Evolutionary conservation across 768 basidiomycete species (phyloP).

Genomic region (Coprinopsis strossmayeri): DNA sequence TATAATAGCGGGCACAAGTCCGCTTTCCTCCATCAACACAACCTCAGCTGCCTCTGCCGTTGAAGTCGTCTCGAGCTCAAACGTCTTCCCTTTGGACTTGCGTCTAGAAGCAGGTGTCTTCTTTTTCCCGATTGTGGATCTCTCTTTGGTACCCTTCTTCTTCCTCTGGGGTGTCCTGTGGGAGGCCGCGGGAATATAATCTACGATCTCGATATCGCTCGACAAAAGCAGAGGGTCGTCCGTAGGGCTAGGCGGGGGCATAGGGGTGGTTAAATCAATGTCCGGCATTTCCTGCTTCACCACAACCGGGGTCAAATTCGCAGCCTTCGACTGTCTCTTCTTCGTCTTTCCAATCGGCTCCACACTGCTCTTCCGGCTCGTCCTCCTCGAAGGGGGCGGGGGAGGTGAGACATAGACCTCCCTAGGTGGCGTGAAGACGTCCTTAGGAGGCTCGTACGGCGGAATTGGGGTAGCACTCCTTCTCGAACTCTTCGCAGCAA

Average conservation of each 20-base stretch:
- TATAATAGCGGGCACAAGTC: neutral
- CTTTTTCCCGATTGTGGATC: neutral
- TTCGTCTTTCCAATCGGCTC: constrained; percentile 12
- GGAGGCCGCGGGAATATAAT: constrained; percentile 13
- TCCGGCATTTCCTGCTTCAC: constrained; percentile 65
- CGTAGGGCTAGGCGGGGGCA: constrained; percentile 66
- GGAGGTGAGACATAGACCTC: constrained; percentile 45
- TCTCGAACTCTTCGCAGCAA: constrained; percentile 15
- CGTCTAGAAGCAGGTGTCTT: neutral
- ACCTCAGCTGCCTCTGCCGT: constrained; percentile 1
- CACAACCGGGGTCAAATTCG: constrained; percentile 6
- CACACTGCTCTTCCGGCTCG: constrained; percentile 1
- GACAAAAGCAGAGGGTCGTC: constrained; percentile 70
- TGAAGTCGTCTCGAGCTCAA: neutral
- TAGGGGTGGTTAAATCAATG: constrained; percentile 49
- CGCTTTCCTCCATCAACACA: neutral
- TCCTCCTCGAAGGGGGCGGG: constrained; percentile 3
- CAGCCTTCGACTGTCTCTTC: constrained; percentile 13
- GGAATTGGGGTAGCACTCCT: constrained; percentile 52
- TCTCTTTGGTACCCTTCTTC: neutral
- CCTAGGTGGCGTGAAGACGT: constrained; percentile 67
- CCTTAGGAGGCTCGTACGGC: constrained; percentile 57
- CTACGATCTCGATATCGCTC: constrained; percentile 27
- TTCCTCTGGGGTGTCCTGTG: no score
- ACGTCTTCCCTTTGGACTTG: neutral